These are phyloP conservation scores for Sporobolomyces phaffii DNA, from an alignment of 768 basidiomycete genomes.

Conservation along the genomic window DNA sequence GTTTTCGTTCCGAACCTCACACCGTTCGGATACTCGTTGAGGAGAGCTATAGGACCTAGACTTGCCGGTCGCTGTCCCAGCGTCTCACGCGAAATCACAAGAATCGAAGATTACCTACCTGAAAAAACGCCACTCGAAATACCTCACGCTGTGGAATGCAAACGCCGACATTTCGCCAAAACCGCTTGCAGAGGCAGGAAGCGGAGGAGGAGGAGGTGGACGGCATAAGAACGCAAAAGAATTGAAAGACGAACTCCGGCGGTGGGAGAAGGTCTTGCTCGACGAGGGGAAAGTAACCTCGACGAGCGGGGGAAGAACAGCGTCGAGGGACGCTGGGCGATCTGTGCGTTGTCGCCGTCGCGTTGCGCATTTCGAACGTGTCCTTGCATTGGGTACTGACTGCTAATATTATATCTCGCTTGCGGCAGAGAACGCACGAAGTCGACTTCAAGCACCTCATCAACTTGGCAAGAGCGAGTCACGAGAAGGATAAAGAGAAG, in stretches of 20 bases:
- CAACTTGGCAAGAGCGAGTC: neutral
- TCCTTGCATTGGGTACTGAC: too few species aligned
- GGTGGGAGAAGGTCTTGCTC: conserved; percentile 25
- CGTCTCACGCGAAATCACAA: neutral
- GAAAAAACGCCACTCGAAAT: conserved; percentile 13
- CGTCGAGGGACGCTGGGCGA: too few species aligned
- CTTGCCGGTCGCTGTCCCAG: conserved; percentile 4
- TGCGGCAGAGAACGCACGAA: too few species aligned
- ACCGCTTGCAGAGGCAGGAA: too few species aligned
- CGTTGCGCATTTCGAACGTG: too few species aligned
- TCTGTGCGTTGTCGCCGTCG: too few species aligned
- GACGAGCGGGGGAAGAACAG: too few species aligned
- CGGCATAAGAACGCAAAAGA: neutral
- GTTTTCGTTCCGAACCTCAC: too few species aligned
- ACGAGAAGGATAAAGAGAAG: neutral
- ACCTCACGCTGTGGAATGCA: conserved; percentile 23
- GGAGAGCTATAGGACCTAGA: too few species aligned
- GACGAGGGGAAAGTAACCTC: neutral
- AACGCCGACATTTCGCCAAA: conserved; percentile 32
- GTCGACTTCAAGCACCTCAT: conserved; percentile 13
- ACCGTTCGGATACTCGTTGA: too few species aligned
- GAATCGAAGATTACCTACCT: neutral
- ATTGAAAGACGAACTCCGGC: conserved; percentile 1
- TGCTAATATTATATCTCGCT: neutral
- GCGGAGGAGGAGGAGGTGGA: neutral